A percentile compares a stretch with the other conserved stretches of the same genome.
phyloP scores from a whole-genome alignment of 352 stramenopile genomes.

The Phytophthora podocarpi region DNA sequence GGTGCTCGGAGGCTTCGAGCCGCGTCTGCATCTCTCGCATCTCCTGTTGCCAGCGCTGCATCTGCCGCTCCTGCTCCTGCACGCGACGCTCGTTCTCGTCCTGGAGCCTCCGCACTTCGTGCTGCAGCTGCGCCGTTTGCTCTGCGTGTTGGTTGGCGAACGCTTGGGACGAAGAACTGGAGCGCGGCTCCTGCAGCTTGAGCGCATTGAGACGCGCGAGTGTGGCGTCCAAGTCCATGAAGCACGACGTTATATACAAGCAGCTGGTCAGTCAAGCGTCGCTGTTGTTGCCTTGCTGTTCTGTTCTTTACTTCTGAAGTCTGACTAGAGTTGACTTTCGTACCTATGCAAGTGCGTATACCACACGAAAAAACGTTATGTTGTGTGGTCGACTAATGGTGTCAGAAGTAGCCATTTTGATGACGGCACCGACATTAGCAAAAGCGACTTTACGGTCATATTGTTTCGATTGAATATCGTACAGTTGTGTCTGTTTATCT shows the following conservation, averaged over 20 bases:
- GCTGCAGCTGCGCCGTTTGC: conserved; percentile 29
- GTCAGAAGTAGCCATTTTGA: conserved; percentile 1
- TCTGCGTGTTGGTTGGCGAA: conserved; percentile 15
- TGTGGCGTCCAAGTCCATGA: conserved; percentile 65
- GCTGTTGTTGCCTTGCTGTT: conserved; percentile 3
- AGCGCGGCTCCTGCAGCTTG: conserved; percentile 56
- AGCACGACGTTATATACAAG: no score
- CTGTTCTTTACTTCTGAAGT: conserved; percentile 18
- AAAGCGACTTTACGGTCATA: neutral
- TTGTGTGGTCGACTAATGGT: neutral
- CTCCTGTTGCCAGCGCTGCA: conserved; percentile 55
- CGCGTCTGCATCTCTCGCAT: conserved; percentile 53
- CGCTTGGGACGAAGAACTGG: neutral
- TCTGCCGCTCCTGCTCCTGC: conserved; percentile 51
- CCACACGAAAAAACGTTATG: conserved; percentile 8
- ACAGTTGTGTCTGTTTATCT: conserved; percentile 31
- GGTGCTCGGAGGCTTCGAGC: conserved; percentile 48
- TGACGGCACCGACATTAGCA: neutral
- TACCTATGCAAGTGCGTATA: neutral
- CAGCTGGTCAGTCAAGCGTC: conserved; percentile 8
- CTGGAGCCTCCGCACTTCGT: conserved; percentile 52
- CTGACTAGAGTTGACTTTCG: conserved; percentile 34
- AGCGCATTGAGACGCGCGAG: conserved; percentile 80
- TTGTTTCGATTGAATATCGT: conserved; percentile 22
- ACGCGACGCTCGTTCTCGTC: conserved; percentile 51